Conservation (phyloP, 805 yeast genomes). For the Yarrowia sp. region DNA sequence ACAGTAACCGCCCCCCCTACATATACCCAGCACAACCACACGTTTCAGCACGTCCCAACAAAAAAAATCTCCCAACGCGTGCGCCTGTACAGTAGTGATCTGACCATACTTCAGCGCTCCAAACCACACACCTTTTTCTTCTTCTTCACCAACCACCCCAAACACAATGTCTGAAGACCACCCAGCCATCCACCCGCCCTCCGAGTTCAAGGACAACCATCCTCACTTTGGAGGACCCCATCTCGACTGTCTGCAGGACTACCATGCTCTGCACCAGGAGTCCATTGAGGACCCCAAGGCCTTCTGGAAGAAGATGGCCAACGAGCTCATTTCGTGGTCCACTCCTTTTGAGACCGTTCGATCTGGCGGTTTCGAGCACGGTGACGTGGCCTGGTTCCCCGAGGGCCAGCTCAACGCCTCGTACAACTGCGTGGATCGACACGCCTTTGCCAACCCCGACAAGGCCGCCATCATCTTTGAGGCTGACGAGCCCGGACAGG, state of each 20-base stretch:
- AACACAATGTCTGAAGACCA: slow-evolving; percentile 14
- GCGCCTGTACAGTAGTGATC: background rate
- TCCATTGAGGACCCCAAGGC: slow-evolving; percentile 75
- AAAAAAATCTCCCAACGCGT: slow-evolving; percentile 15
- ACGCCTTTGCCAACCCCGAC: slow-evolving; percentile 82
- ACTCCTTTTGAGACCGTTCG: slow-evolving; percentile 62
- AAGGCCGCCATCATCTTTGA: slow-evolving; percentile 72
- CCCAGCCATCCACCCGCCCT: slow-evolving; percentile 31
- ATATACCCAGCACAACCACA: background rate
- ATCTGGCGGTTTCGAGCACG: slow-evolving; percentile 63
- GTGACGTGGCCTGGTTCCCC: slow-evolving; percentile 89
- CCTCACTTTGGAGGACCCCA: slow-evolving; percentile 56
- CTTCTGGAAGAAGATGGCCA: slow-evolving; percentile 78
- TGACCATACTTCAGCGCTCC: background rate
- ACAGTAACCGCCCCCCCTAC: no score
- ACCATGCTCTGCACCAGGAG: slow-evolving; percentile 63
- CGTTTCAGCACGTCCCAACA: background rate
- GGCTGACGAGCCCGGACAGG: slow-evolving; percentile 83
- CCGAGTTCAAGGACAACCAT: slow-evolving; percentile 29
- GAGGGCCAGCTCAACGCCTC: slow-evolving; percentile 92
- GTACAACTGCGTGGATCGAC: slow-evolving; percentile 93
- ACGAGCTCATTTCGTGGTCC: slow-evolving; percentile 73
- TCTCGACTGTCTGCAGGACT: slow-evolving; percentile 60
- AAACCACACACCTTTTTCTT: background rate
- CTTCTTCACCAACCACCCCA: background rate